Evolutionary conservation across 192 early-diverging fungal species (phyloP), one percentile per base, ranked within the genome.

Genomic region (Phlyctochytrium bullatum): DNA sequence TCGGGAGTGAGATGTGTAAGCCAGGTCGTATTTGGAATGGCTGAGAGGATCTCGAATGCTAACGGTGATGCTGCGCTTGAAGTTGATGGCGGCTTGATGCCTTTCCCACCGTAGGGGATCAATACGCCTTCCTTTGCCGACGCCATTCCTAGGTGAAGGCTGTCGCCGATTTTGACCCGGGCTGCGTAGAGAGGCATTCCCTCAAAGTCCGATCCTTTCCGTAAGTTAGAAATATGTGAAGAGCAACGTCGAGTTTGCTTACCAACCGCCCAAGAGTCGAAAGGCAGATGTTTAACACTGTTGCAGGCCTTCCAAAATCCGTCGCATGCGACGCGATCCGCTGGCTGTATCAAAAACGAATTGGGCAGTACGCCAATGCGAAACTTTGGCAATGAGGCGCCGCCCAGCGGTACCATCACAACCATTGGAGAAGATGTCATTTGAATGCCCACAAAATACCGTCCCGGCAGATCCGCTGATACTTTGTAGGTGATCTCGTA

Each of bases 21-120:
- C 40, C 40, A 47, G 6, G 40, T 47, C 20, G 40, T 14, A 20
- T 47, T 47, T 6, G 20, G 6, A 20, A 47, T 47, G 40, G 40
- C 10, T 20, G 40, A 14, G 10, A 47, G 20, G 10, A 47, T 20
- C 6, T 47, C 40, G 20, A 47, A 47, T 6, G 40, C 10, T n/a
- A n/a, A n/a, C n/a, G n/a, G n/a, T n/a, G n/a, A n/a, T n/a, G n/a
- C n/a, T n/a, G n/a, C n/a, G n/a, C n/a, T n/a, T n/a, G n/a, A n/a
- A 6, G 6, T 20, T 20, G 40, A 47, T 14, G 20, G 40, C 20
- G 40, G 40, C 6, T 47, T 20, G 10, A 47, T 20, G 6, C 40
- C 40, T 20, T 47, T 47, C 40, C 54, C 54, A 24, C 54, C 54
- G 27, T 57, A 57, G 12, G 54, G 54, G 10, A 57, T 57, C 20